phyloP scores from a whole-genome alignment of 1,284 basidiomycete species.

The Ustilago hordei region DNA sequence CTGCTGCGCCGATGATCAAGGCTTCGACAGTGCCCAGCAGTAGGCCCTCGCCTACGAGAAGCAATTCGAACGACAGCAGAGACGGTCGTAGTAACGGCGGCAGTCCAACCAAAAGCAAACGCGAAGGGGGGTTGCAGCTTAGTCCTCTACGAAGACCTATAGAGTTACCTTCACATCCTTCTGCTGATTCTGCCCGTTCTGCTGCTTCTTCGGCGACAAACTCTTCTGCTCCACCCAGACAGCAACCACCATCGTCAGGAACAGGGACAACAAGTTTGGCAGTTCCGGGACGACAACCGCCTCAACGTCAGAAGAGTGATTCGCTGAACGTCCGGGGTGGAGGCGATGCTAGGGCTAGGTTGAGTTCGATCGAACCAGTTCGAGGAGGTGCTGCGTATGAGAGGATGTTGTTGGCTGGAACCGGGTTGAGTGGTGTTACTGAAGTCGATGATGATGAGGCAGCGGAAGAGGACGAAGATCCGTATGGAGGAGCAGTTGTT shows the following conservation, averaged over 20 bases:
- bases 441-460: slow-evolving; percentile 57
- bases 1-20: slow-evolving; percentile 12
- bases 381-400: slow-evolving; percentile 63
- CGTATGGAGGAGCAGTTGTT: slow-evolving; percentile 53
- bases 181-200: slow-evolving; percentile 18
- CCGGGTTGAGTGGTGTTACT: slow-evolving; percentile 52
- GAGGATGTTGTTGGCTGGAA: slow-evolving; percentile 62
- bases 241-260: slow-evolving; percentile 2
- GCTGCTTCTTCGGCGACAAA: slow-evolving; percentile 8
- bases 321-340: slow-evolving; percentile 26
- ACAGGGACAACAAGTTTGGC: slow-evolving; percentile 4
- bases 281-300: slow-evolving; percentile 21
- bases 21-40: slow-evolving; percentile 1
- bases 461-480: slow-evolving; percentile 48
- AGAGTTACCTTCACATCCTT: slow-evolving; percentile 31
- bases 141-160: slow-evolving; percentile 29
- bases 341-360: slow-evolving; percentile 57
- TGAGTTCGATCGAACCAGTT: slow-evolving; percentile 62
- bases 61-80: slow-evolving; percentile 11
- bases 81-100: slow-evolving; percentile 5
- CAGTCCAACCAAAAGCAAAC: slow-evolving; percentile 30
- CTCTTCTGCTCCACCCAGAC: neutral
- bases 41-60: slow-evolving; percentile 9
- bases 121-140: slow-evolving; percentile 28
- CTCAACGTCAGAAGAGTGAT: slow-evolving; percentile 39